A percentile compares a stretch with the other conserved stretches of the same genome.
Evolutionary conservation across 2,329 filamentous ascomycete genomes (phyloP).

Genomic region (Huntiella decipiens): DNA sequence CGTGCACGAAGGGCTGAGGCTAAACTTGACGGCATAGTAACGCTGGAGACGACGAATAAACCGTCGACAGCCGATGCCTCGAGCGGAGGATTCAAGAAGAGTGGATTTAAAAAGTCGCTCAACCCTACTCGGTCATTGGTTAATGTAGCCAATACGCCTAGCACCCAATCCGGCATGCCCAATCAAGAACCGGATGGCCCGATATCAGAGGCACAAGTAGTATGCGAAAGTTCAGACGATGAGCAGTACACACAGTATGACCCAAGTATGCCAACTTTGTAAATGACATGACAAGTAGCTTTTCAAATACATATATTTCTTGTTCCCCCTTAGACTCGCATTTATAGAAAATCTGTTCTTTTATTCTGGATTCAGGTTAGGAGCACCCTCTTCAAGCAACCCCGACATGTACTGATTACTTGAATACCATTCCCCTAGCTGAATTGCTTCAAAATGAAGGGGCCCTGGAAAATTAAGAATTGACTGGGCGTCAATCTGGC

Average conservation of each 20-base stretch:
- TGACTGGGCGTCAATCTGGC: too few relatives aligned
- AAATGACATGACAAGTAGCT: slow-evolving; percentile 15
- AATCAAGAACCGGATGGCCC: background rate
- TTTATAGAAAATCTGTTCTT: background rate
- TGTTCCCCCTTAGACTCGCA: background rate
- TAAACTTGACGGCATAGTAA: slow-evolving; percentile 49
- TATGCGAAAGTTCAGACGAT: slow-evolving; percentile 31
- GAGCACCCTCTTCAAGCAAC: slow-evolving; percentile 41
- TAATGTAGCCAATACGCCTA: too few relatives aligned
- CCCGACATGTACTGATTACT: slow-evolving; percentile 47
- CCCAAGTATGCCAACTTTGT: slow-evolving; percentile 34
- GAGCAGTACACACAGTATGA: slow-evolving; percentile 54
- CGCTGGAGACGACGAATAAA: slow-evolving; percentile 35
- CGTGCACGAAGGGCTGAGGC: slow-evolving; percentile 52
- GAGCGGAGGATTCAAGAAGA: slow-evolving; percentile 40
- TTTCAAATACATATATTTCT: background rate
- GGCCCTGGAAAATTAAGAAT: background rate
- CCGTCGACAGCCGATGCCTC: background rate
- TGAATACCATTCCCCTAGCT: slow-evolving; percentile 46
- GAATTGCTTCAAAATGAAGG: slow-evolving; percentile 19
- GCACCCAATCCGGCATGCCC: too few relatives aligned
- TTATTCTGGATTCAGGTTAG: slow-evolving; percentile 20
- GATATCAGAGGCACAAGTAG: background rate
- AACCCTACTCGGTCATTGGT: slow-evolving; percentile 17
- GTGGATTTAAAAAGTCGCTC: slow-evolving; percentile 63